phyloP scores from a whole-genome alignment of 257 asterid genomes.

The Solanum chilense region DNA sequence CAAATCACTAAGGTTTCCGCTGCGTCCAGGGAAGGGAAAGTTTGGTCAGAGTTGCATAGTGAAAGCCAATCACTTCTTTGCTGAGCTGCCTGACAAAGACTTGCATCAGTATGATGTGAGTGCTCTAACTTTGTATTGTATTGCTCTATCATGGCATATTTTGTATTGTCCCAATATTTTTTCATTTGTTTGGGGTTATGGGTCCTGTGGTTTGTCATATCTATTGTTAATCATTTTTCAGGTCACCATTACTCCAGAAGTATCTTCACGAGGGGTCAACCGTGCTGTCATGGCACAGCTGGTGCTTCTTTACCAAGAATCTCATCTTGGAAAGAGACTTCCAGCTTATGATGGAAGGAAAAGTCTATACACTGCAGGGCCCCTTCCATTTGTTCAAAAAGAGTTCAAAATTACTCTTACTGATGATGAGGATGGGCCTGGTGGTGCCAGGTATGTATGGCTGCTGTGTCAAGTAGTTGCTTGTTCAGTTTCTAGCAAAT shows the following conservation, averaged over 20 bases:
- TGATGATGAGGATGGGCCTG: slow-evolving; percentile 80
- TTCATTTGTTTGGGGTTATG: not conserved
- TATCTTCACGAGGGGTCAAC: slow-evolving; percentile 70
- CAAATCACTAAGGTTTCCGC: slow-evolving; percentile 76
- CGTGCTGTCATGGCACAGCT: slow-evolving; percentile 87
- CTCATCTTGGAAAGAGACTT: slow-evolving; percentile 78
- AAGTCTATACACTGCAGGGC: slow-evolving; percentile 91
- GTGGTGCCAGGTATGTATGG: slow-evolving; percentile 34
- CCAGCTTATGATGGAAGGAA: slow-evolving; percentile 99
- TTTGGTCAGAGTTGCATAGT: slow-evolving; percentile 61
- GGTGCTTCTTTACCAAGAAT: slow-evolving; percentile 52
- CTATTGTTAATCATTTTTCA: slow-evolving; percentile 3
- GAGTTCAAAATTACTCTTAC: slow-evolving; percentile 59
- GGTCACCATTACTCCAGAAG: slow-evolving; percentile 85
- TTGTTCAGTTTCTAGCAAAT: not conserved
- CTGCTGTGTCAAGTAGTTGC: not conserved
- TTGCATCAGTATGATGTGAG: slow-evolving; percentile 91
- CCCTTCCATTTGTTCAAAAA: slow-evolving; percentile 63
- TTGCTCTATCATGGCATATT: not conserved
- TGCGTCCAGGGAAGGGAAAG: slow-evolving; percentile 84
- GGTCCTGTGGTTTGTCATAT: not conserved
- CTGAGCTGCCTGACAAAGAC: slow-evolving; percentile 87
- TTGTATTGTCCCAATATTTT: not conserved
- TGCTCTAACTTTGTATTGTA: not conserved
- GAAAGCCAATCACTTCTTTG: slow-evolving; percentile 90